Evolutionary conservation across 352 stramenopile species (phyloP), one percentile per base, ranked within the genome.

Genomic region (Aphanomyces astaci): DNA sequence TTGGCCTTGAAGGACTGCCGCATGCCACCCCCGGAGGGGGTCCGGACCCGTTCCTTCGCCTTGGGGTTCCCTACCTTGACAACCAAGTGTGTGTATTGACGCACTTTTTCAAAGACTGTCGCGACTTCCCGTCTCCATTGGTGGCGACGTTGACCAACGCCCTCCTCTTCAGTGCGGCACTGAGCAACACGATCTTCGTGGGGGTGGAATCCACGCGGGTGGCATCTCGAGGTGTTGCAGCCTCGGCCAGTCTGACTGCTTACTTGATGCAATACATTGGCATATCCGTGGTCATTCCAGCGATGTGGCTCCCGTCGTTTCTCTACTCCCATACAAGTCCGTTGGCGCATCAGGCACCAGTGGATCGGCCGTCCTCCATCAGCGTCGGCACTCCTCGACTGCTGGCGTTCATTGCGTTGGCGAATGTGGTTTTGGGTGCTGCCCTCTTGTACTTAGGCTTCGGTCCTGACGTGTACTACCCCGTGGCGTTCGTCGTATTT

Each of bases 291-390:
- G 31, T 46, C 1, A 9, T 62, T 1, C 53, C 53, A 4, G 30
- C 30, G 10, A 1, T 62, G 1, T 62, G 53, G 53, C 13, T 62
- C 17, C 53, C 53, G 31, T 25, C 53, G 2, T 62, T 62, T 28
- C 31, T 62, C 31, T 62, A 62, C 53, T 62, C 53, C 15, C 36
- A 62, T 31, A 11, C 53, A 24, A 39, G 5, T 31, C 30, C 53
- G 17, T 24, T 62, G 10, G 28, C 25, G 2, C 28, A 46, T 11
- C 15, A 39, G 28, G 10, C 1, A 2, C 25, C 17, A 3, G 7
- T 62, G 13, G 4, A 7, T 24, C 53, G 28, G 30, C 53, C 31
- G 24, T 22, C 19, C 10, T 22, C 27, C 19, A 3, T 59, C 51
- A 39, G 19, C 10, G 13, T 59, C 19, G 51, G 24, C 24, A 1